Evolutionary conservation across 495 filamentous ascomycete genomes (phyloP).

Genomic region (Aspergillus heteromorphus): DNA sequence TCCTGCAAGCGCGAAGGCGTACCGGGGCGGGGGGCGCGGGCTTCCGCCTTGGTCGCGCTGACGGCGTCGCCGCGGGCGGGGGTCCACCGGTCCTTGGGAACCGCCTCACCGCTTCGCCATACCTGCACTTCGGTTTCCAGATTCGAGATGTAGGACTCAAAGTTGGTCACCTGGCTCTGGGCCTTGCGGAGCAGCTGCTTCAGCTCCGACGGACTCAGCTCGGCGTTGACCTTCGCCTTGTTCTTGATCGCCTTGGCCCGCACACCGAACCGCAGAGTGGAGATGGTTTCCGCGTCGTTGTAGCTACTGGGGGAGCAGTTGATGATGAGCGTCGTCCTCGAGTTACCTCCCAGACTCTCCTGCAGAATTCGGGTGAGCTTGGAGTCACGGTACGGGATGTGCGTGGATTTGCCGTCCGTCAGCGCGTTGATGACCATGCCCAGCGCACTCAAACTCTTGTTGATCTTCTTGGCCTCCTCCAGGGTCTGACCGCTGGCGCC

Average conservation of each 20-base stretch:
- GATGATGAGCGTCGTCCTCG: conserved; percentile 92
- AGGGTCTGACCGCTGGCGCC: conserved; percentile 96
- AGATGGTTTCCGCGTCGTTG: conserved; percentile 92
- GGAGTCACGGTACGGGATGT: conserved; percentile 95
- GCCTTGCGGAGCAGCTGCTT: conserved; percentile 88
- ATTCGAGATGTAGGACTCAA: conserved; percentile 77
- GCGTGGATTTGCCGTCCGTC: conserved; percentile 96
- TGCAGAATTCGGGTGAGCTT: conserved; percentile 96
- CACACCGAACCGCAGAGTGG: conserved; percentile 92
- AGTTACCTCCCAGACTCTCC: conserved; percentile 95
- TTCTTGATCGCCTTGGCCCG: conserved; percentile 99
- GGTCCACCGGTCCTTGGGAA: conserved; percentile 82
- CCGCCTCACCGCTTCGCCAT: conserved; percentile 83
- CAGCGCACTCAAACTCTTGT: conserved; percentile 95
- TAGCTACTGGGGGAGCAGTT: conserved; percentile 98
- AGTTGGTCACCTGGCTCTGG: conserved; percentile 81
- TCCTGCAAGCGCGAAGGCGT: conserved; percentile 77
- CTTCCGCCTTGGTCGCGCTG: conserved; percentile 51
- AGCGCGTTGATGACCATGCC: conserved; percentile 99
- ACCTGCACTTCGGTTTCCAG: conserved; percentile 78
- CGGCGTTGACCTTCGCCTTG: conserved; percentile 98
- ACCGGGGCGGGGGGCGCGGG: conserved; percentile 58
- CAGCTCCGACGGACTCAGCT: conserved; percentile 90
- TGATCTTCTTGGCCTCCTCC: conserved; percentile 99
- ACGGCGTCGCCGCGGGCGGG: conserved; percentile 56